Evolutionary conservation across 805 yeast genomes (phyloP), one percentile per base, ranked within the genome.

Genomic region (Lipomyces lipofer): DNA sequence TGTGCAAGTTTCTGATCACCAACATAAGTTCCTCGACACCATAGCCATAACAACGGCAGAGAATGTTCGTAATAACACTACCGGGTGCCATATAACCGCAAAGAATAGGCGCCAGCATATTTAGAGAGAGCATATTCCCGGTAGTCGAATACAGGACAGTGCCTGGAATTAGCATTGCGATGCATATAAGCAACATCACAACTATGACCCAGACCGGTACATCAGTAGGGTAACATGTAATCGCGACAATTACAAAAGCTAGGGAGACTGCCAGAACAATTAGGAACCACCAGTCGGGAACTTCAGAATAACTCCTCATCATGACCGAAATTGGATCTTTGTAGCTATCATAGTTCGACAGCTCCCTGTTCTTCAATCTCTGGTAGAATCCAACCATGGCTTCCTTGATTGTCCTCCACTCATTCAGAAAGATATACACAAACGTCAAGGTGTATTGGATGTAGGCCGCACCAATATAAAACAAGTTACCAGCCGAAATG

Each of bases 191-290:
- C 4, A 83, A 69, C 1, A 83, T 82, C 57, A 80, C 72, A 49
- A 84, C 75, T 66, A 84, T 70, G 1, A 83, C 85, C 83, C 84
- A 84, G 15, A 81, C 73, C 1, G 87, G 85, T 1, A 84, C 78
- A 48, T 78, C 78, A 1, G 58, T 49, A 1, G 60, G 60, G n/a
- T n/a, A 56, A 2, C 33, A 36, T 3, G 71, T 65, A 30, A 77
- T 66, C 27, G 73, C 67, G 5, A 71, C 74, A 21, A 53, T 19
- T 19, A 51, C 51, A 15, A 54, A 12, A 12, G 36, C 68, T 50
- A 66, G 75, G 67, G 77, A 69, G 40, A 78, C 68, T 1, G 73
- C 58, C 8, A 82, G 71, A 22, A 84, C 71, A 8, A 71, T 60
- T 28, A 55, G 6, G 24, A 32, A 55, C 59, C 59, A 55, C 55